Base-by-base conservation (phyloP, 352 stramenopile genomes). In the Aphanomyces cochlioides region DNA sequence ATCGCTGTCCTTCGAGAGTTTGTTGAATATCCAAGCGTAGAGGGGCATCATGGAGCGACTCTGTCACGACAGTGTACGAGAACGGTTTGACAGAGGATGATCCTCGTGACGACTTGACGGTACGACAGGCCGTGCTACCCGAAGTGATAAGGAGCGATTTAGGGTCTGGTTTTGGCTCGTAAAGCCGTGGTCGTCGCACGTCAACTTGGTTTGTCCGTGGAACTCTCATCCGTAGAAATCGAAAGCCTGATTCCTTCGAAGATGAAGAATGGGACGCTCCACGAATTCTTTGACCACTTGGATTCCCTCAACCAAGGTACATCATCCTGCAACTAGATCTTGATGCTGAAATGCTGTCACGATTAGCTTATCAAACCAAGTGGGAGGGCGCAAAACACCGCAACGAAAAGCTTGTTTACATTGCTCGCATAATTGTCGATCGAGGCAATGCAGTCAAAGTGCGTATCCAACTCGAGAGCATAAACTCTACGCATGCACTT, bases 61-160 rank as follows among this genome's bases (percentile, higher is more conserved):
- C 64, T 3, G 64, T 70, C n/a, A 43, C 53, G 4, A 48, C 48
- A 19, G 64, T 56, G 13, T 70, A 70, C 39, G 64, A 70, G 39
- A 70, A 70, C 36, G 64, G 64, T 6, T 37, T 60, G 15, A 70
- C 64, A 8, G 45, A 70, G 13, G 64, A 45, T 19, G 64, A 70
- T 43, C 64, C 64, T 4, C 45, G 64, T 15, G 64, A 70, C 19
- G 64, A 70, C 40, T 39, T 70, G 21, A 39, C 47, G 54, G 64
- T 70, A 43, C 3, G 54, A 36, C 36, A 0, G 5, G 7, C 5
- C 4, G 15, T 64, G 53, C 7, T 58, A 12, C 21, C 0, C 56
- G 43, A 56, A 60, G 5, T 12, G 17, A n/a, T 17, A 58, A 37
- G 4, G 47, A 19, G 47, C 36, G 38, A 53, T 19, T 53, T 15